Evolutionary conservation across 2,329 filamentous ascomycete genomes (phyloP), one percentile per base, ranked within the genome.

Genomic region (Coniosporium tulheliwenetii): DNA sequence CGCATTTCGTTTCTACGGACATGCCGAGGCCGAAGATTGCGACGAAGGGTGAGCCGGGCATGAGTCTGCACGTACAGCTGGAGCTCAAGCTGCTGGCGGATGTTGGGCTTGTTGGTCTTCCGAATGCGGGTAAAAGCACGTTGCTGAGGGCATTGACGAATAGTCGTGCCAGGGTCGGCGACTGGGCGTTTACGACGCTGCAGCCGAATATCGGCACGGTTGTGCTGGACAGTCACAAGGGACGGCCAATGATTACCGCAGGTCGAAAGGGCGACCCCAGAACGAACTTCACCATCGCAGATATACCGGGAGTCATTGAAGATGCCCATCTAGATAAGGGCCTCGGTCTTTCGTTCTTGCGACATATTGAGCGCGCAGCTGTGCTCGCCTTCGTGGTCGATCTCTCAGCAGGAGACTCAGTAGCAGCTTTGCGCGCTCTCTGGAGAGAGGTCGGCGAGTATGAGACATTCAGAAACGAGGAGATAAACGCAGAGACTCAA

Each of bases 111-210:
- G 91, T 98, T 12, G 91, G 91, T 1, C 73, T 96, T 12, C 91
- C 91, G 1, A 98, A 98, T 57, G 91, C 89, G 4, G 91, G 91
- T 8, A 98, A 98, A 63, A 93, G 84, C 56, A 96, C 91, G 0
- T 70, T 98, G 1, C 71, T 96, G 12, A 79, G 91, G 13, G 80
- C 87, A 2, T 66, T 98, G 51, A 93, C 80, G 51, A 87, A 87
- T 58, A 93, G 84, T 56, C 80, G 86, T 44, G 85, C 91, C 1
- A 76, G 91, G 33, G 78, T 98, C 4, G 91, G 91, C 34, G 79
- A 83, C 57, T 98, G 91, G 91, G 89, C 86, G 8, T 98, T 98
- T 58, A 98, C 91, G 2, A 98, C 91, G 0, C 69, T 98, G 8
- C 81, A 87, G 50, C 91, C 91, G 2, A 95, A 93, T 50, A 93